Evolutionary conservation across 176 grass and related monocot genomes (phyloP).

Genomic region (Lolium rigidum): DNA sequence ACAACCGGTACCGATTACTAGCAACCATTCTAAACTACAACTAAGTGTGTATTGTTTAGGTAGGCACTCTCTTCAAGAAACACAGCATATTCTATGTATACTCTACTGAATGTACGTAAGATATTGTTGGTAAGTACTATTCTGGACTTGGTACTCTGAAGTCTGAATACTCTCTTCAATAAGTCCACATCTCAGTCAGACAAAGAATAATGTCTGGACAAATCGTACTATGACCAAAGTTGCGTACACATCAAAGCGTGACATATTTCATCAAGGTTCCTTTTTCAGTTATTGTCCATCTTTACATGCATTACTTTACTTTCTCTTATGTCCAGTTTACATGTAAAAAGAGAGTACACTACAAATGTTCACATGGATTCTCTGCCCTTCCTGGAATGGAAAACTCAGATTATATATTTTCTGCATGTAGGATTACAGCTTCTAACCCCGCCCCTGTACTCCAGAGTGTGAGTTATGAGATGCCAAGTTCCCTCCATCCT

Average conservation of each 20-base stretch:
- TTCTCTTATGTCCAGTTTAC: background rate
- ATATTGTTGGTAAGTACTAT: background rate
- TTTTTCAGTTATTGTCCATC: background rate
- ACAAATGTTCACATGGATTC: background rate
- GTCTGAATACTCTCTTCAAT: background rate
- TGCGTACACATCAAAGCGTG: background rate
- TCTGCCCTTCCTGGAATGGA: no score
- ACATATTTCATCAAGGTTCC: background rate
- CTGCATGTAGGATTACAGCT: no score
- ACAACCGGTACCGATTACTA: background rate
- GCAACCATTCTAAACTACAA: background rate
- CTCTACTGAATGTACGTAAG: background rate
- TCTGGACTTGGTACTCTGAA: conserved; percentile 12
- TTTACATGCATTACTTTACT: background rate
- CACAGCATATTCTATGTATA: background rate
- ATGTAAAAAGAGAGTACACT: background rate
- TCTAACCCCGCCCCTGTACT: no score
- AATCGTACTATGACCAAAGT: background rate
- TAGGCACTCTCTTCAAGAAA: background rate
- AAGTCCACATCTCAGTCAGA: background rate
- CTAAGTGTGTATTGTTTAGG: no score
- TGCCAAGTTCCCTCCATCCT: no score
- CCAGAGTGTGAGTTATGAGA: no score
- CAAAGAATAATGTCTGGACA: background rate
- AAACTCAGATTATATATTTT: background rate